These are phyloP conservation scores for Adansonia grandidieri DNA, from an alignment of 441 rosid genomes.

Conservation along the genomic window DNA sequence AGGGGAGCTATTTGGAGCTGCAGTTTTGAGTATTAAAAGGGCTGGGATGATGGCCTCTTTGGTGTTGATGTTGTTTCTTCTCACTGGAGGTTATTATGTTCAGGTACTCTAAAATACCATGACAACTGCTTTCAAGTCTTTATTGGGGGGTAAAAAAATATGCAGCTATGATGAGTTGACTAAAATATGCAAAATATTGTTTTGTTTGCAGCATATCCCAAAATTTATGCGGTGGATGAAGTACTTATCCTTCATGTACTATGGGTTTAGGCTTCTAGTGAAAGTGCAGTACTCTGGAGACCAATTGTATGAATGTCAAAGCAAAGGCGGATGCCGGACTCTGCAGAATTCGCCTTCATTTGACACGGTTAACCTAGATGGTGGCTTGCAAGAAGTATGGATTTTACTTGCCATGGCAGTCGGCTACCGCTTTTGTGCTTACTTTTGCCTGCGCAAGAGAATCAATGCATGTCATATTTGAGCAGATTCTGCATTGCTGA, in stretches of 20 bases:
- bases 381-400: slow-evolving; percentile 92
- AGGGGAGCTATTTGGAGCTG: slow-evolving; percentile 91
- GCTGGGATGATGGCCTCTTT: slow-evolving; percentile 93
- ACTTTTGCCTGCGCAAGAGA: slow-evolving; percentile 71
- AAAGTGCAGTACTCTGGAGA: slow-evolving; percentile 84
- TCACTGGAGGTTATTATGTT: slow-evolving; percentile 95
- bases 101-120: slow-evolving; percentile 52
- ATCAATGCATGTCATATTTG: slow-evolving; percentile 64
- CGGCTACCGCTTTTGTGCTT: slow-evolving; percentile 66
- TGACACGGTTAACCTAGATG: slow-evolving; percentile 72
- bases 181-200: background rate
- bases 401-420: slow-evolving; percentile 81
- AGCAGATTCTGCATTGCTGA: slow-evolving; percentile 23
- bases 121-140: background rate
- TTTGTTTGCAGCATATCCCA: slow-evolving; percentile 79
- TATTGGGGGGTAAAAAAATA: background rate
- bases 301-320: slow-evolving; percentile 67
- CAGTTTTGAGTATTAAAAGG: slow-evolving; percentile 79
- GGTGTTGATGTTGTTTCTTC: slow-evolving; percentile 87
- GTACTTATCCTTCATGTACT: slow-evolving; percentile 76
- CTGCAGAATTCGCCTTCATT: slow-evolving; percentile 29
- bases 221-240: slow-evolving; percentile 84
- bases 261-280: slow-evolving; percentile 82
- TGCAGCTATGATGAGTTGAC: background rate
- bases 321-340: slow-evolving; percentile 70